Percentiles rank a stretch among this genome's conserved stretches.
Evolutionary conservation across 106 monocot species (phyloP).

Genomic region (Phalaenopsis aphrodite): DNA sequence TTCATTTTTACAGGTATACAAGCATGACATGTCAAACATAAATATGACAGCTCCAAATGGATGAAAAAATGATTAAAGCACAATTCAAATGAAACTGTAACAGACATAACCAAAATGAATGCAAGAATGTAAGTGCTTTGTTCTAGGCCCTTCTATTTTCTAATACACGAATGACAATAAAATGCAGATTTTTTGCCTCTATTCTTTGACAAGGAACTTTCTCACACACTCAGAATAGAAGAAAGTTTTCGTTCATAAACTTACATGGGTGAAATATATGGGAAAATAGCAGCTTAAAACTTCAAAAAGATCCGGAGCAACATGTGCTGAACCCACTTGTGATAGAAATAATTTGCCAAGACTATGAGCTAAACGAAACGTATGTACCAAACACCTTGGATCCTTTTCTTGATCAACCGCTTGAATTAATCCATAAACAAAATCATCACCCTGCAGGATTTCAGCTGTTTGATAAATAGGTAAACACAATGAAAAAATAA

Average conservation of each 20-base stretch:
- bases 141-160: slow-evolving; percentile 1
- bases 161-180: neutral
- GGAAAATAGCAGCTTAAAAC: slow-evolving; percentile 88
- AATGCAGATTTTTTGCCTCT: neutral
- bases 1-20: neutral
- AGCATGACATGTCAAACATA: neutral
- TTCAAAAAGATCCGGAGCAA: slow-evolving; percentile 67
- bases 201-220: neutral
- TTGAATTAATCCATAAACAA: slow-evolving; percentile 65
- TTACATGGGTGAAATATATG: slow-evolving; percentile 91
- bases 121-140: neutral
- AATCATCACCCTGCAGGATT: slow-evolving; percentile 53
- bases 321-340: slow-evolving; percentile 29
- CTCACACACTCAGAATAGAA: neutral
- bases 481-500: neutral
- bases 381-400: slow-evolving; percentile 69
- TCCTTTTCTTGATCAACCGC: slow-evolving; percentile 94
- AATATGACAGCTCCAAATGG: neutral
- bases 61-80: neutral
- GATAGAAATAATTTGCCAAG: slow-evolving; percentile 49
- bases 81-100: neutral
- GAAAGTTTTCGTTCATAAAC: slow-evolving; percentile 17
- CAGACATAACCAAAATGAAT: neutral
- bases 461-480: neutral
- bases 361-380: slow-evolving; percentile 59